Percentiles rank a stretch among this genome's conserved stretches.
phyloP scores from a whole-genome alignment of 345 rosid species.

The Firmiana major region DNA sequence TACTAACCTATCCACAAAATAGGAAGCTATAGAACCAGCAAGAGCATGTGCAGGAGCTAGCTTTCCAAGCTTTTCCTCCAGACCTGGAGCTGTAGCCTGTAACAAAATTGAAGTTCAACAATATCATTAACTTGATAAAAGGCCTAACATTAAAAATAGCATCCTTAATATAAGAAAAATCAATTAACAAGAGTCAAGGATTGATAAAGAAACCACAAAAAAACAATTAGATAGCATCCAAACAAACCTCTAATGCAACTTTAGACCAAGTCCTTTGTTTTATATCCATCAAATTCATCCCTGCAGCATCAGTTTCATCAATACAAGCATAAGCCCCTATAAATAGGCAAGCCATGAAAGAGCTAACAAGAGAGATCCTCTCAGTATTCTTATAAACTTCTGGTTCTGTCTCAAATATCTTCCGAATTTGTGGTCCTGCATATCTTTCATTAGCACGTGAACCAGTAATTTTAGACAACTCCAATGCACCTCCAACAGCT shows the following conservation, averaged over 20 bases:
- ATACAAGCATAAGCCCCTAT: constrained; percentile 75
- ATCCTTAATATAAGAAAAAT: not conserved
- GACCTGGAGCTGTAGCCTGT: constrained; percentile 80
- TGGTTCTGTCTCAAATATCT: constrained; percentile 44
- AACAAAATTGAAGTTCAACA: constrained; percentile 15
- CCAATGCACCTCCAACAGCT: constrained; percentile 84
- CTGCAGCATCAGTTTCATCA: constrained; percentile 88
- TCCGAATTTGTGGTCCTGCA: constrained; percentile 88
- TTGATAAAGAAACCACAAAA: not conserved
- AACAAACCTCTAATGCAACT: constrained; percentile 57
- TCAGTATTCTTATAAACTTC: constrained; percentile 59
- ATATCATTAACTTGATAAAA: not conserved
- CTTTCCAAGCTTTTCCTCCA: constrained; percentile 85
- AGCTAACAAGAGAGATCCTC: constrained; percentile 92
- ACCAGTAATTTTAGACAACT: constrained; percentile 66
- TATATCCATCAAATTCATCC: constrained; percentile 96
- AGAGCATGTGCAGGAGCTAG: constrained; percentile 86
- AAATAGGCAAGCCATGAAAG: constrained; percentile 81
- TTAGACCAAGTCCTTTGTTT: constrained; percentile 63
- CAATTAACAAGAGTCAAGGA: not conserved
- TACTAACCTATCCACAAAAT: constrained; percentile 80
- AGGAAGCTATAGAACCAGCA: constrained; percentile 72
- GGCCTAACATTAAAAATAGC: not conserved
- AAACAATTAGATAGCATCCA: not conserved
- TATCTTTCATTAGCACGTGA: constrained; percentile 79